These are phyloP conservation scores for Wickerhamomyces rabaulensis DNA, from an alignment of 805 yeast species.

Conservation along the genomic window DNA sequence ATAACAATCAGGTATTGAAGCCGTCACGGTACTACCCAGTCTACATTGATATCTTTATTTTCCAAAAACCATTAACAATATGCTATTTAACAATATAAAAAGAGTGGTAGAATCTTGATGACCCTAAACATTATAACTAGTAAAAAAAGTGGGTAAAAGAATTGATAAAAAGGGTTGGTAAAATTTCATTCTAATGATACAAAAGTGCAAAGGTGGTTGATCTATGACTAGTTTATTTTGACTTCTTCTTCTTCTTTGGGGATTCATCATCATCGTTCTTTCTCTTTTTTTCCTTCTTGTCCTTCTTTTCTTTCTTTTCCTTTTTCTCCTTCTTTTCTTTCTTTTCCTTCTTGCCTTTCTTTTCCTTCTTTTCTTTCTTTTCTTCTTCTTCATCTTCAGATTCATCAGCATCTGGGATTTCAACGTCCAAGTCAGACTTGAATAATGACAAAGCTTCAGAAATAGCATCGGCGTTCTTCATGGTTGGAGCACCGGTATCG, in stretches of 20 bases:
- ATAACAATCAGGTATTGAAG: no score
- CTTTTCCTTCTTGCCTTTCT: constrained; percentile 43
- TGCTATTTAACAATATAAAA: constrained; percentile 5
- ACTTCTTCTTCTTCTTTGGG: constrained; percentile 34
- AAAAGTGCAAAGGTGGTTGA: background rate
- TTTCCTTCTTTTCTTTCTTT: constrained; percentile 34
- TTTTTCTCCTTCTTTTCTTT: constrained; percentile 49
- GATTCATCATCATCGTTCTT: constrained; percentile 28
- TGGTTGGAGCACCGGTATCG: constrained; percentile 94
- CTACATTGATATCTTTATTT: background rate
- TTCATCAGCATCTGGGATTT: constrained; percentile 30
- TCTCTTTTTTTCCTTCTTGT: constrained; percentile 44
- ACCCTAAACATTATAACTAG: background rate
- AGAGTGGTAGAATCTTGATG: background rate
- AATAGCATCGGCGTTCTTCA: constrained; percentile 94
- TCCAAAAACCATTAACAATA: constrained; percentile 1
- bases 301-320: constrained; percentile 45
- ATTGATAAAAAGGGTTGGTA: constrained; percentile 1
- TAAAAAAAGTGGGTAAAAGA: constrained; percentile 2
- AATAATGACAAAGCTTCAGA: constrained; percentile 78
- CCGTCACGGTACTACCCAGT: no score
- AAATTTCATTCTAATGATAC: constrained; percentile 9
- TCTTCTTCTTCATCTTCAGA: constrained; percentile 30
- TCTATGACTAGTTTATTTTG: constrained; percentile 7
- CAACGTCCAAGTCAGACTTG: constrained; percentile 42